Percentiles rank a stretch among this genome's conserved stretches.
phyloP scores from a whole-genome alignment of 805 yeast genomes.

The Priceomyces carsonii region DNA sequence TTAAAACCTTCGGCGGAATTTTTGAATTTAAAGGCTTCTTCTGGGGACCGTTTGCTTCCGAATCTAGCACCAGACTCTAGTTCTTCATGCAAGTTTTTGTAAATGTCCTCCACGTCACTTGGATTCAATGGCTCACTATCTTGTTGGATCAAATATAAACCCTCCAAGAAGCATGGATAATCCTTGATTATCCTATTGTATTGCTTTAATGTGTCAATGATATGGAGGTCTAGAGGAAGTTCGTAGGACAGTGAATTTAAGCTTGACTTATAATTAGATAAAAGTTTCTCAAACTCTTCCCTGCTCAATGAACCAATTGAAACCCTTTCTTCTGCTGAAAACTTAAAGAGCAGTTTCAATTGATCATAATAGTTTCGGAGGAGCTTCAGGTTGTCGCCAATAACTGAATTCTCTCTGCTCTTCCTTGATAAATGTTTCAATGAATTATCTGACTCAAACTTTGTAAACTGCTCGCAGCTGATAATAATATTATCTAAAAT shows the following conservation, averaged over 20 bases:
- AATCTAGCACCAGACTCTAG: background rate
- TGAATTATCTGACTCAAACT: slow-evolving; percentile 19
- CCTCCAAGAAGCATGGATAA: slow-evolving; percentile 21
- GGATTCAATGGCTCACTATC: slow-evolving; percentile 10
- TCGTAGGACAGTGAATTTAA: slow-evolving; percentile 10
- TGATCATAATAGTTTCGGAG: slow-evolving; percentile 10
- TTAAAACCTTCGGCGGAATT: slow-evolving; percentile 5
- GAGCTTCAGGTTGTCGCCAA: slow-evolving; percentile 15
- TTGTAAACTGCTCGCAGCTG: slow-evolving; percentile 26
- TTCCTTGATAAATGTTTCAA: slow-evolving; percentile 9
- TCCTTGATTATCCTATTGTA: slow-evolving; percentile 18
- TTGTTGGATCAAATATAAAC: slow-evolving; percentile 15
- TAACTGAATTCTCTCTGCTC: slow-evolving; percentile 8
- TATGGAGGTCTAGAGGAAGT: slow-evolving; percentile 10
- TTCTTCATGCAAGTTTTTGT: slow-evolving; percentile 18
- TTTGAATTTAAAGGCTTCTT: slow-evolving; percentile 1
- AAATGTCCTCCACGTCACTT: slow-evolving; percentile 17
- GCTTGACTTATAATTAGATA: slow-evolving; percentile 7
- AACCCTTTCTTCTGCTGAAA: slow-evolving; percentile 4
- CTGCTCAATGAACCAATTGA: slow-evolving; percentile 11
- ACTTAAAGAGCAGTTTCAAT: slow-evolving; percentile 6
- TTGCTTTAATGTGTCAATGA: slow-evolving; percentile 13
- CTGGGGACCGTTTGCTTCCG: background rate
- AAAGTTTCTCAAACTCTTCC: slow-evolving; percentile 12
- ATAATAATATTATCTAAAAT: slow-evolving; percentile 36